phyloP scores from a whole-genome alignment of 2,329 filamentous ascomycete genomes.

The Aspergillus ochraceoroseus region DNA sequence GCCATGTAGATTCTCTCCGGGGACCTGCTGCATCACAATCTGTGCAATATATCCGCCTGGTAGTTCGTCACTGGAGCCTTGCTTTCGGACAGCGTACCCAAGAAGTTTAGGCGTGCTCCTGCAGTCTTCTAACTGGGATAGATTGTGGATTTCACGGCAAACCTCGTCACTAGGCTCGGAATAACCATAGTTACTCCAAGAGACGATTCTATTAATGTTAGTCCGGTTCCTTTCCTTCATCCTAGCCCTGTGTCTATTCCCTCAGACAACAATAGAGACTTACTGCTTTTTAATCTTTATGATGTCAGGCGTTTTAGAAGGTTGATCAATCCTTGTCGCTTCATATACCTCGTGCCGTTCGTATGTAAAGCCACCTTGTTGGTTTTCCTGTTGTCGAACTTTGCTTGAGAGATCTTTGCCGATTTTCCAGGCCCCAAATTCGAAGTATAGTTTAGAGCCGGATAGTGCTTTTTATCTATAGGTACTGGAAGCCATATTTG shows the following conservation, averaged over 20 bases:
- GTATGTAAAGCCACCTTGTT: no score
- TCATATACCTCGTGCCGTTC: conserved; percentile 1
- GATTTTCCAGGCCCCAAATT: no score
- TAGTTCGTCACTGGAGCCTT: not conserved
- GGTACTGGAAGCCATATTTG: no score
- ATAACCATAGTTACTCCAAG: not conserved
- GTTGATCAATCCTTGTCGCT: not conserved
- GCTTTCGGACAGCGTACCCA: not conserved
- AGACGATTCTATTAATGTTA: not conserved
- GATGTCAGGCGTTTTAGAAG: not conserved
- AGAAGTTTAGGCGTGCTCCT: not conserved
- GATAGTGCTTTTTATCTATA: no score
- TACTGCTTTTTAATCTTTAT: not conserved
- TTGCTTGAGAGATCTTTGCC: no score
- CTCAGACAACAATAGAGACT: not conserved
- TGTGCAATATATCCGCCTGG: not conserved
- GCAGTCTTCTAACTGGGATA: not conserved
- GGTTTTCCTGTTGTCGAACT: no score
- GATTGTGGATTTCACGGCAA: not conserved
- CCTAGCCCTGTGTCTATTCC: no score
- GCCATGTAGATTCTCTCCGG: not conserved
- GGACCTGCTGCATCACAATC: not conserved
- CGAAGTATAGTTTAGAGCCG: no score
- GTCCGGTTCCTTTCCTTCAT: no score
- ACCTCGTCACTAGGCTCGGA: not conserved